Percentiles rank a stretch among this genome's conserved stretches.
phyloP scores from a whole-genome alignment of 177 flowering plant genomes.

The Vitis hybrid region DNA sequence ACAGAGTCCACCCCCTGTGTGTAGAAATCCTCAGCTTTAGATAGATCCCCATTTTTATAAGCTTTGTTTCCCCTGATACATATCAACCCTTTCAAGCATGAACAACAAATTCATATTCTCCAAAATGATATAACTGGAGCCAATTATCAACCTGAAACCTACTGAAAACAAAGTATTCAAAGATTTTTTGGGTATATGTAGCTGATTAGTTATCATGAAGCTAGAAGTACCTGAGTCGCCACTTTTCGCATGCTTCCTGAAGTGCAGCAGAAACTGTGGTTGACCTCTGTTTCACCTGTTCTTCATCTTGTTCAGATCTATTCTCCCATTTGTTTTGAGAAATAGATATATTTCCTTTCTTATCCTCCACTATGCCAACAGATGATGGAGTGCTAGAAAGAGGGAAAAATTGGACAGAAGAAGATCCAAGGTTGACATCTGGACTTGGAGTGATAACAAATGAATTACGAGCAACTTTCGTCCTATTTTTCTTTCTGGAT shows the following conservation, averaged over 20 bases:
- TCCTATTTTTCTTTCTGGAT: constrained; percentile 35
- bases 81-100: constrained; percentile 8
- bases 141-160: no score
- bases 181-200: neutral
- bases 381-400: constrained; percentile 17
- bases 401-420: constrained; percentile 22
- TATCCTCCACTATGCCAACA: constrained; percentile 5
- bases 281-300: constrained; percentile 16
- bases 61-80: constrained; percentile 85
- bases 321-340: constrained; percentile 7
- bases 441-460: constrained; percentile 14
- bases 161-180: no score
- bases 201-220: neutral
- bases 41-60: constrained; percentile 50
- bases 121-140: no score
- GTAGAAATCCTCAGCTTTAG: constrained; percentile 82
- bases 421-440: constrained; percentile 16
- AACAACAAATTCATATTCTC: no score
- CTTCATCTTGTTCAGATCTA: constrained; percentile 17
- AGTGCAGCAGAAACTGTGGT: constrained; percentile 21
- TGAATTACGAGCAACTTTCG: constrained; percentile 26
- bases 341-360: constrained; percentile 16
- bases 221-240: constrained; percentile 72
- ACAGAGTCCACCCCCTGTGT: constrained; percentile 73
- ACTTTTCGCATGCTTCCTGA: constrained; percentile 80